Percentiles rank a stretch among this genome's conserved stretches.
Conservation (phyloP, 2,329 filamentous ascomycete genomes). For the Corynespora cassiicola region DNA sequence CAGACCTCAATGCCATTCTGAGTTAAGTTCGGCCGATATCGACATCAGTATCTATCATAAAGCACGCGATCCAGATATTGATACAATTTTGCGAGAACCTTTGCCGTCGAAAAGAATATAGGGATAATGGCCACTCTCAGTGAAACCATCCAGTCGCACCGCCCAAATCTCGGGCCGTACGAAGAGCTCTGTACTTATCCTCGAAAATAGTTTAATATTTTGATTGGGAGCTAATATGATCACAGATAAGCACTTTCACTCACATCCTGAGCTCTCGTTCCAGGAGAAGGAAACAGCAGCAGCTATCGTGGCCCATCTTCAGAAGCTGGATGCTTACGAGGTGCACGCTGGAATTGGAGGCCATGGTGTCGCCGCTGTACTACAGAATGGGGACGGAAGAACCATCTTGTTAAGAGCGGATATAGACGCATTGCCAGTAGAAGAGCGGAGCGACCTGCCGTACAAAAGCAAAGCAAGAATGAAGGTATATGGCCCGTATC, state of each 20-base stretch:
- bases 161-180: constrained; percentile 33
- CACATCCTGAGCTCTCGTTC: constrained; percentile 44
- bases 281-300: constrained; percentile 42
- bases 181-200: constrained; percentile 38
- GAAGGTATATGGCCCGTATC: no score
- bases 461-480: constrained; percentile 61
- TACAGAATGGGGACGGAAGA: constrained; percentile 62
- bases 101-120: no score
- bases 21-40: no score
- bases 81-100: no score
- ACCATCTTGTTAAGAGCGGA: constrained; percentile 67
- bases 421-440: constrained; percentile 66
- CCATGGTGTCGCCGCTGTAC: constrained; percentile 63
- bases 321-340: constrained; percentile 45
- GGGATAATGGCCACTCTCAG: constrained; percentile 39
- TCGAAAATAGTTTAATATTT: not conserved
- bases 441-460: constrained; percentile 61
- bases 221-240: constrained; percentile 6
- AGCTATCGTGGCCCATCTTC: constrained; percentile 33
- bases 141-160: constrained; percentile 29
- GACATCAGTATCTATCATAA: no score
- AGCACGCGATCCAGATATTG: no score
- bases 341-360: constrained; percentile 63
- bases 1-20: no score
- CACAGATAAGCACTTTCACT: constrained; percentile 42